Conservation (phyloP, 1,284 basidiomycete genomes). For the Meripilus lineatus region DNA sequence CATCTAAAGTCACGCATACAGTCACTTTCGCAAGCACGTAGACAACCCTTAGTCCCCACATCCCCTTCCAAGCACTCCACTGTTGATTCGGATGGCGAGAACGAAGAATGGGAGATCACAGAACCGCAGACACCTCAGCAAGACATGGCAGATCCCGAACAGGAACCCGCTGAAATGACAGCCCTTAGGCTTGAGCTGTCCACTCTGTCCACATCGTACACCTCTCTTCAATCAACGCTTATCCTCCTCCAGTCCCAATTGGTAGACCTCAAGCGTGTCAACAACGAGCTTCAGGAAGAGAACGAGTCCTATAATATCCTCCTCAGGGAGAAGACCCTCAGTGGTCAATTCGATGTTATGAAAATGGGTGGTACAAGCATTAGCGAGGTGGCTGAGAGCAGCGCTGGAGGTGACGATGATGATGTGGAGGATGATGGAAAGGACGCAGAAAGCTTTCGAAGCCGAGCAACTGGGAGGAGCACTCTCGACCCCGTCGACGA, state of each 20-base stretch:
- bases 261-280: slow-evolving; percentile 74
- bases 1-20: slow-evolving; percentile 84
- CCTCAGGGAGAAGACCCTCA: slow-evolving; percentile 83
- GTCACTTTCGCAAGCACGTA: slow-evolving; percentile 65
- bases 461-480: slow-evolving; percentile 37
- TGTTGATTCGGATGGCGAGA: slow-evolving; percentile 32
- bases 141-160: slow-evolving; percentile 54
- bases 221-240: slow-evolving; percentile 73
- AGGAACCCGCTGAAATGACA: slow-evolving; percentile 80
- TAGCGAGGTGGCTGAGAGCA: slow-evolving; percentile 33
- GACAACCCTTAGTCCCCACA: slow-evolving; percentile 33
- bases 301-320: slow-evolving; percentile 95
- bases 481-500: slow-evolving; percentile 36
- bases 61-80: slow-evolving; percentile 27
- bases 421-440: slow-evolving; percentile 35
- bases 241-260: slow-evolving; percentile 72
- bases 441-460: slow-evolving; percentile 50
- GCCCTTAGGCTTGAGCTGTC: slow-evolving; percentile 73
- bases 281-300: slow-evolving; percentile 82
- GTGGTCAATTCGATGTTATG: slow-evolving; percentile 75
- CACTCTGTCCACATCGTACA: slow-evolving; percentile 74
- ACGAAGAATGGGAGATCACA: slow-evolving; percentile 27
- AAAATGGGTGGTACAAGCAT: slow-evolving; percentile 52
- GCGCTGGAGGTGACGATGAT: slow-evolving; percentile 41
- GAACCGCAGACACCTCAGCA: slow-evolving; percentile 27